Conservation (phyloP, 2,329 filamentous ascomycete species). For the Diplodia intermedia region DNA sequence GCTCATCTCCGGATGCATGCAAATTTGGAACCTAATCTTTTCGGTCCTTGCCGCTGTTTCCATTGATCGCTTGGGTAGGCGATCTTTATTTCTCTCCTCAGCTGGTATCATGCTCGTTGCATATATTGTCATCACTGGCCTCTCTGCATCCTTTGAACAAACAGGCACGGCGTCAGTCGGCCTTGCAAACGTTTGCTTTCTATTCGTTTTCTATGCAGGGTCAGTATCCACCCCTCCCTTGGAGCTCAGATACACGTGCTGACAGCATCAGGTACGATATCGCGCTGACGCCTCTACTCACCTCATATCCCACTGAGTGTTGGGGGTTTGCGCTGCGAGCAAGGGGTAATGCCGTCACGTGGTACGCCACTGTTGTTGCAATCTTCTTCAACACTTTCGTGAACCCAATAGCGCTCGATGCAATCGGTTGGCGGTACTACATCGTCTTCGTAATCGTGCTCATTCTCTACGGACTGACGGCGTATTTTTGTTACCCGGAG, state of each 20-base stretch:
- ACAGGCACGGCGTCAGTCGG: slow-evolving; percentile 34
- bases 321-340: slow-evolving; percentile 56
- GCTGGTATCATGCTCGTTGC: slow-evolving; percentile 49
- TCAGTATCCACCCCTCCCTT: not conserved
- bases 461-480: slow-evolving; percentile 32
- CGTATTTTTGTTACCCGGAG: slow-evolving; percentile 41
- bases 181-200: slow-evolving; percentile 42
- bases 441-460: slow-evolving; percentile 41
- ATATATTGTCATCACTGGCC: slow-evolving; percentile 44
- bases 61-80: slow-evolving; percentile 46
- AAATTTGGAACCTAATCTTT: slow-evolving; percentile 67
- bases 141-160: slow-evolving; percentile 15
- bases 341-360: slow-evolving; percentile 54
- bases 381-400: slow-evolving; percentile 55
- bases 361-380: slow-evolving; percentile 54
- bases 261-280: slow-evolving; percentile 36
- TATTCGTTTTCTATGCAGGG: slow-evolving; percentile 39
- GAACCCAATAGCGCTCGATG: slow-evolving; percentile 52
- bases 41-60: slow-evolving; percentile 54
- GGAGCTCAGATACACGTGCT: not conserved
- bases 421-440: slow-evolving; percentile 54
- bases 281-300: slow-evolving; percentile 45
- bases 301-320: slow-evolving; percentile 56
- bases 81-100: slow-evolving; percentile 46
- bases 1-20: slow-evolving; percentile 58